phyloP scores from a whole-genome alignment of 495 filamentous ascomycete species.

The Rhypophila decipiens region DNA sequence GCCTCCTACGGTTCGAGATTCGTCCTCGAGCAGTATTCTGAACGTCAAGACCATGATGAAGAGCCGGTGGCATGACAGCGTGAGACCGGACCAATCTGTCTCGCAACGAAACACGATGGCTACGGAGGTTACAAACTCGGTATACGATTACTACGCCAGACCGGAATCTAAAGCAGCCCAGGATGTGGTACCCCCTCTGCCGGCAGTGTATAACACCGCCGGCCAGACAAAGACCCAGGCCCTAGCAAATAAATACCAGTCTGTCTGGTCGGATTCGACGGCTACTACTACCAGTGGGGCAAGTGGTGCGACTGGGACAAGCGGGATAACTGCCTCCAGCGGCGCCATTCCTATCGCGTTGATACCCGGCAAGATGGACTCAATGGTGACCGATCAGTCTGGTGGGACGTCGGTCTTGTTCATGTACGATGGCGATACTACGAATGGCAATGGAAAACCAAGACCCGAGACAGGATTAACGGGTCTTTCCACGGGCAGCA shows the following conservation, averaged over 20 bases:
- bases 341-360: background rate
- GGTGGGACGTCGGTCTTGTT: background rate
- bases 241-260: conserved; percentile 1
- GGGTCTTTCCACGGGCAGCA: background rate
- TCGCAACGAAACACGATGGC: background rate
- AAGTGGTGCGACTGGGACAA: background rate
- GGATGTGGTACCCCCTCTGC: background rate
- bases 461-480: too few relatives aligned
- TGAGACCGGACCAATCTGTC: background rate
- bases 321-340: background rate
- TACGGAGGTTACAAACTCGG: background rate
- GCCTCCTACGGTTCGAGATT: background rate
- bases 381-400: background rate
- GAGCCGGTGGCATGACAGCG: background rate
- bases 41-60: too few relatives aligned
- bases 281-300: too few relatives aligned
- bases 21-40: too few relatives aligned
- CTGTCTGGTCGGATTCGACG: conserved; percentile 2
- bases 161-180: background rate
- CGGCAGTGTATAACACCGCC: background rate
- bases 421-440: background rate
- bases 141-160: background rate
- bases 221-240: background rate
- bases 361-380: background rate
- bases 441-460: too few relatives aligned